A percentile compares a stretch with the other conserved stretches of the same genome.
Evolutionary conservation across 2,329 filamentous ascomycete genomes (phyloP).

Genomic region (Neocucurbitaria cava): DNA sequence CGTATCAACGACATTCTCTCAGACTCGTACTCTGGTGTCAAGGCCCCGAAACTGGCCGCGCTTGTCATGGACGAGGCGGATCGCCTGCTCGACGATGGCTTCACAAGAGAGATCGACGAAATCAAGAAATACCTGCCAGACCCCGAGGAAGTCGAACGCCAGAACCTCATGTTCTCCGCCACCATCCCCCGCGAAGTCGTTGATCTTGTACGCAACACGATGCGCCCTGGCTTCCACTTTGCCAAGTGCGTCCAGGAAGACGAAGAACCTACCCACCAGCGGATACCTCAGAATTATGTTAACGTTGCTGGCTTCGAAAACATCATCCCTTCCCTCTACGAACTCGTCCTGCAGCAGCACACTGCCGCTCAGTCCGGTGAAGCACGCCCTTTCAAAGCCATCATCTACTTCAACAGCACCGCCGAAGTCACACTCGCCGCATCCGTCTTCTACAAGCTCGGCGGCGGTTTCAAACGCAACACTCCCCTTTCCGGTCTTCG

Average conservation of each 20-base stretch:
- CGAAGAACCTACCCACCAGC: conserved; percentile 83
- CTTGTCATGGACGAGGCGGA: conserved; percentile 73
- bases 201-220: conserved; percentile 75
- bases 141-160: conserved; percentile 69
- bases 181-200: conserved; percentile 88
- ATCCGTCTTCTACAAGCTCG: conserved; percentile 63
- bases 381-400: conserved; percentile 84
- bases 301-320: conserved; percentile 74
- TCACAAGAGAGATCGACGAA: conserved; percentile 57
- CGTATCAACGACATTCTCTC: conserved; percentile 81
- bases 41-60: conserved; percentile 66
- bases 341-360: conserved; percentile 72
- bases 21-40: conserved; percentile 68
- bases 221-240: conserved; percentile 86
- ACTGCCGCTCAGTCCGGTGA: conserved; percentile 52
- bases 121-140: conserved; percentile 66
- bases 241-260: conserved; percentile 85
- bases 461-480: conserved; percentile 44
- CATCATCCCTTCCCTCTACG: conserved; percentile 75
- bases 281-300: conserved; percentile 81
- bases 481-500: conserved; percentile 42
- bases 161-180: conserved; percentile 94
- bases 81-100: conserved; percentile 68
- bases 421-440: conserved; percentile 71
- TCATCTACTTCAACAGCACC: conserved; percentile 87